Conservation (phyloP, 306 rosid species). For the Prunus armeniaca region DNA sequence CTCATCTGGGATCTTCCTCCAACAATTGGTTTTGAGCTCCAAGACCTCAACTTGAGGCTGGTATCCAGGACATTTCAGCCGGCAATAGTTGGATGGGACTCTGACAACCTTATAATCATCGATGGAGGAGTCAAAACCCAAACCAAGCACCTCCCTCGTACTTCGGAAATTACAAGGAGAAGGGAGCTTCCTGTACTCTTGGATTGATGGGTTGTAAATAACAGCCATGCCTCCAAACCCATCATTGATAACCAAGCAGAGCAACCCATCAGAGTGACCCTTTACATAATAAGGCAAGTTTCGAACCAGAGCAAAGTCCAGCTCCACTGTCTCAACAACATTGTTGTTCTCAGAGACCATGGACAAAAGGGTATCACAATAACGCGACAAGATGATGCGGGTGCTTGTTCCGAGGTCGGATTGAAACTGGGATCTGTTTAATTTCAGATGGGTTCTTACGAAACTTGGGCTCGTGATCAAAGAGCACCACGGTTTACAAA, state of each 20-base stretch:
- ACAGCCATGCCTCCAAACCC: constrained; percentile 28
- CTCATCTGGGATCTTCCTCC: constrained; percentile 33
- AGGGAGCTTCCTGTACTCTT: constrained; percentile 29
- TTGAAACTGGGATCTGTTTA: background rate
- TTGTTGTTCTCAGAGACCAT: constrained; percentile 10
- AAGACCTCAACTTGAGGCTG: constrained; percentile 27
- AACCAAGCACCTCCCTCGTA: constrained; percentile 33
- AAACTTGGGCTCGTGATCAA: constrained; percentile 24
- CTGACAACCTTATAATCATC: constrained; percentile 36
- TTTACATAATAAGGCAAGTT: constrained; percentile 41
- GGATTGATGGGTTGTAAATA: constrained; percentile 41
- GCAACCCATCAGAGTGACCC: constrained; percentile 46
- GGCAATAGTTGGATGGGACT: constrained; percentile 34
- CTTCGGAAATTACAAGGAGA: constrained; percentile 22
- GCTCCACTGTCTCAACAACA: constrained; percentile 17
- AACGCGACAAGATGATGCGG: constrained; percentile 35
- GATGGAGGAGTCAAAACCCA: constrained; percentile 23
- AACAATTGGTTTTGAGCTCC: constrained; percentile 12
- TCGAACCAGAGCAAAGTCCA: constrained; percentile 4
- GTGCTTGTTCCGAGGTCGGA: constrained; percentile 6
- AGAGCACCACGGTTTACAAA: constrained; percentile 37
- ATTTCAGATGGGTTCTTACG: constrained; percentile 22
- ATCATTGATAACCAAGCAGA: constrained; percentile 40
- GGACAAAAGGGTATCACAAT: constrained; percentile 30
- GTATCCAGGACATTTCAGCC: constrained; percentile 18